Evolutionary conservation across 495 filamentous ascomycete genomes (phyloP).

Genomic region (Penicillium subrubescens): DNA sequence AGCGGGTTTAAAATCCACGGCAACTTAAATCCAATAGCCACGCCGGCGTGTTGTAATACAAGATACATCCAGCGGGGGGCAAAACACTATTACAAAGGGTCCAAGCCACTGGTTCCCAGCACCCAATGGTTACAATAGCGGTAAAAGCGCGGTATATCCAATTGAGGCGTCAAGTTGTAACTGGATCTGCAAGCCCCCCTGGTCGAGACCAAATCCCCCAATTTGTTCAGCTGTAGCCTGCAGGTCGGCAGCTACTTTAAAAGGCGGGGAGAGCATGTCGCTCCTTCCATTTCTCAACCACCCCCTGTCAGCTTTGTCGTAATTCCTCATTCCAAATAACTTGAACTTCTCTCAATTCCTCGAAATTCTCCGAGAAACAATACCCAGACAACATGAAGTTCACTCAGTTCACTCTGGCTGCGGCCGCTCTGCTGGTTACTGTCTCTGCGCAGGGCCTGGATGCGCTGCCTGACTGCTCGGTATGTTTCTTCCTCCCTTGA

Average conservation of each 20-base stretch:
- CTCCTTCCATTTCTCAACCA: not conserved
- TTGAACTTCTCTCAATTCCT: not conserved
- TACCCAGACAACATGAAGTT: conserved; percentile 41
- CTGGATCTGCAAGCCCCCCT: conserved; percentile 5
- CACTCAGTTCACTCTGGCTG: conserved; percentile 29
- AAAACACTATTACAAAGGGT: not conserved
- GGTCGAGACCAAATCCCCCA: not conserved
- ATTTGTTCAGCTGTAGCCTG: not conserved
- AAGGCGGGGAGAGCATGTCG: not conserved
- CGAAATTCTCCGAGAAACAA: not conserved
- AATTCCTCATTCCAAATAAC: not conserved
- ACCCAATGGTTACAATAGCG: not conserved
- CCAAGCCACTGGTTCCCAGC: not conserved
- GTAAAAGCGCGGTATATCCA: conserved; percentile 5
- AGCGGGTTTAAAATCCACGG: not conserved
- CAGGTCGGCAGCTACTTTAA: conserved; percentile 1
- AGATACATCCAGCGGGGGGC: not conserved
- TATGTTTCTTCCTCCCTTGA: conserved; percentile 17
- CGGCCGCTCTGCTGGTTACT: conserved; percentile 34
- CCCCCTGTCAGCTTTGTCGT: not conserved
- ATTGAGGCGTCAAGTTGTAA: not conserved
- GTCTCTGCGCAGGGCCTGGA: conserved; percentile 44
- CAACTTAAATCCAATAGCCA: not conserved
- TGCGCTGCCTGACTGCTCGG: conserved; percentile 54
- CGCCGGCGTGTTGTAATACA: not conserved